Evolutionary conservation across 441 rosid species (phyloP), one percentile per base, ranked within the genome.

Genomic region (Croton laevigatus): DNA sequence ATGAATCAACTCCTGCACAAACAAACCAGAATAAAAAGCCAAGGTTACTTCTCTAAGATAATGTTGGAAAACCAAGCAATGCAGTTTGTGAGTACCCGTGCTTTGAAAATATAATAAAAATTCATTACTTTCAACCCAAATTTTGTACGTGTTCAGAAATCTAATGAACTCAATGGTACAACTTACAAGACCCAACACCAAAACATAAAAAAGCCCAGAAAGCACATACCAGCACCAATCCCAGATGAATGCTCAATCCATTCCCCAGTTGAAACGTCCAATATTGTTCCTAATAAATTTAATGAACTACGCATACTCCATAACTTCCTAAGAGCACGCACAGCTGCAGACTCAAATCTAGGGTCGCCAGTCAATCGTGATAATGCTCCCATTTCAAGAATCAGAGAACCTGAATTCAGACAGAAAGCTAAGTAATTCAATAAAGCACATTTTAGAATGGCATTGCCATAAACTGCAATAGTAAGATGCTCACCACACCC

Each of bases 241-340:
- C 97, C 94, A 79, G 98, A 83, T 38, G 98, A 94, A 77, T 81
- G 82, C 83, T 90, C 97, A 61, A 90, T 87, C 97, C 98, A 94
- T 78, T 90, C 84, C 72, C 97, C 97, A 54, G 87, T 88, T 76
- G 60, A 75, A 68, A 94, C 90, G 76, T 94, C 92, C 52, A 94
- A 73, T 59, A 95, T 91, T 37, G 97, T 91, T 75, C 98, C 98
- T 17, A 94, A 77, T 62, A 94, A 83, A 77, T 94, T 88, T 77
- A 91, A 80, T 42, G 97, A 85, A 81, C 98, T 94, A 9, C 96
- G 90, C 98, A 94, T 94, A 76, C 93, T 89, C 96, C 97, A 94
- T 69, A 94, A 83, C 84, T 82, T 91, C 68, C 93, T 91, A 58
- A 94, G 89, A 55, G 98, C 95, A 65, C 89, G 93, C 75, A 91